A percentile compares a stretch with the other conserved stretches of the same genome.
These are phyloP conservation scores for Nannizziopsis arthrosporioides DNA, from an alignment of 2,329 filamentous ascomycete species.

Conservation along the genomic window DNA sequence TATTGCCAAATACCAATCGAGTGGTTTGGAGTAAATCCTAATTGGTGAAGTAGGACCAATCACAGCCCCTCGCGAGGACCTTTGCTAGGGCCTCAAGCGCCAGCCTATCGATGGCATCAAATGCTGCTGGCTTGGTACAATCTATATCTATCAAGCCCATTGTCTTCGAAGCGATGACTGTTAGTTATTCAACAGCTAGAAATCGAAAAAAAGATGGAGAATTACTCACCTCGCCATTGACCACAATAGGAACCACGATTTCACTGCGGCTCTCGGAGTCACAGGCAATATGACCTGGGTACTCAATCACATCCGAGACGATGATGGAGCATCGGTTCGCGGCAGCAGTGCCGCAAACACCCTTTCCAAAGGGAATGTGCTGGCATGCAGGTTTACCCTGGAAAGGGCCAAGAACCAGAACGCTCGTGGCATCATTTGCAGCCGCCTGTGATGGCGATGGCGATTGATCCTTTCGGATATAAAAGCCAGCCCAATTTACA, in stretches of 20 bases:
- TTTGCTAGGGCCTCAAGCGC: constrained; percentile 33
- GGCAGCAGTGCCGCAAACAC: constrained; percentile 38
- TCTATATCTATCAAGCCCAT: constrained; percentile 41
- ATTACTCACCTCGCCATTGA: constrained; percentile 28
- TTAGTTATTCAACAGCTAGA: not conserved
- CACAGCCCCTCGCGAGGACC: constrained; percentile 32
- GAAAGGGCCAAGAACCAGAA: constrained; percentile 38
- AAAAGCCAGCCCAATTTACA: constrained; percentile 42
- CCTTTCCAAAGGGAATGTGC: constrained; percentile 35
- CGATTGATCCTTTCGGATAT: constrained; percentile 35
- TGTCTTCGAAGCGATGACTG: constrained; percentile 23
- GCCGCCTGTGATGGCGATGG: constrained; percentile 16
- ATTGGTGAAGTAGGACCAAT: constrained; percentile 22
- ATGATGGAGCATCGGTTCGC: constrained; percentile 29
- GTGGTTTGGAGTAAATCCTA: not conserved
- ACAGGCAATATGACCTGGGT: constrained; percentile 41
- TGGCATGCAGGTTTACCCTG: constrained; percentile 41
- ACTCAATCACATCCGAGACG: constrained; percentile 35
- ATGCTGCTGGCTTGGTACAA: constrained; percentile 33
- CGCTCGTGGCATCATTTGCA: constrained; percentile 16
- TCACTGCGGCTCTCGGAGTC: constrained; percentile 40
- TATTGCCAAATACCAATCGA: not conserved
- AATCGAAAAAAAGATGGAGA: not conserved
- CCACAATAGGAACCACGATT: constrained; percentile 39
- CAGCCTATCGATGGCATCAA: constrained; percentile 35